phyloP scores from a whole-genome alignment of 768 basidiomycete genomes.

The Leucosporidium yakuticum region DNA sequence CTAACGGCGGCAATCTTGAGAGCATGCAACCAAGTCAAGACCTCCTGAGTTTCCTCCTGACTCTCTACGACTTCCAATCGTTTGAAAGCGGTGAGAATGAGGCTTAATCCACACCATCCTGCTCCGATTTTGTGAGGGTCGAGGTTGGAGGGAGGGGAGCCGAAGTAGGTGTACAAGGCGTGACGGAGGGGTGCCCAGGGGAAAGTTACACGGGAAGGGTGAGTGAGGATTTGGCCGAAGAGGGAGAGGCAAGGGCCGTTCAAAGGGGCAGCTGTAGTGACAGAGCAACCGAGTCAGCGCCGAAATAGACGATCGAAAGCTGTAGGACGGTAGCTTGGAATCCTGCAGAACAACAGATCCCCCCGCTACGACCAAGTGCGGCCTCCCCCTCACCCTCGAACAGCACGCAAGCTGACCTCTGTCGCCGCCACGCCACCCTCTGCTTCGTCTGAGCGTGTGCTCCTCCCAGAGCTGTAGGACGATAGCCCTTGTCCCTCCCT shows the following conservation, averaged over 20 bases:
- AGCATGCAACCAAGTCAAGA: neutral
- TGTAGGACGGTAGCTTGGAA: too few species aligned
- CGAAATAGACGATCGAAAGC: neutral
- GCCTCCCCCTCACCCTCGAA: too few species aligned
- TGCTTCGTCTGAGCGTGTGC: too few species aligned
- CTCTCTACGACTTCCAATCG: conserved; percentile 3
- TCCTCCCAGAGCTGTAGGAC: too few species aligned
- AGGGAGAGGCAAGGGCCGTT: neutral
- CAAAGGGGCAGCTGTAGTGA: neutral
- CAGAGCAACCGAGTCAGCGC: neutral
- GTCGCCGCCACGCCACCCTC: too few species aligned
- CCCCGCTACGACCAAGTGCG: too few species aligned
- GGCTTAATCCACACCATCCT: conserved; percentile 6
- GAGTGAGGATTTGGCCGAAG: conserved; percentile 9
- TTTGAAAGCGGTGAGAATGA: conserved; percentile 6
- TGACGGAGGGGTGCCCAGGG: conserved; percentile 4
- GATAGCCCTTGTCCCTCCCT: too few species aligned
- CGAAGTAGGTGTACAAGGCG: conserved; percentile 7
- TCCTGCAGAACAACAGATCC: too few species aligned
- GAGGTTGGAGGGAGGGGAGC: neutral
- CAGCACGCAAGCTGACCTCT: too few species aligned
- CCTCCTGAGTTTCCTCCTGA: neutral
- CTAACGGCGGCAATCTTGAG: neutral
- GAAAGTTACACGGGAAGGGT: neutral
- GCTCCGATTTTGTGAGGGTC: conserved; percentile 4